A percentile compares a stretch with the other conserved stretches of the same genome.
Conservation (phyloP, 2,329 filamentous ascomycete species). For the Tricladium varicosporioides region DNA sequence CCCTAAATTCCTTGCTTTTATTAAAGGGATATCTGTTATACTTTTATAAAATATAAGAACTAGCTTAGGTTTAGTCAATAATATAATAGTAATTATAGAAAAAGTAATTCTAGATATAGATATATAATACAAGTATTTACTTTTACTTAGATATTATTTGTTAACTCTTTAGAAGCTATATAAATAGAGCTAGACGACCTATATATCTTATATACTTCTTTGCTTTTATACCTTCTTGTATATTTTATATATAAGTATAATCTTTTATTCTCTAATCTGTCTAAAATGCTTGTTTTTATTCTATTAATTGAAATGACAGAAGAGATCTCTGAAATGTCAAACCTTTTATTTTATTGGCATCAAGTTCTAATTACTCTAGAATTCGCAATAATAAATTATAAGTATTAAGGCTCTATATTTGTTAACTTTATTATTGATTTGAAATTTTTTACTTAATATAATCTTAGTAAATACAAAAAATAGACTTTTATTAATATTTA, state of each 20-base stretch:
- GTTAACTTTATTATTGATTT: constrained; percentile 7
- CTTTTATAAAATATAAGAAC: constrained; percentile 9
- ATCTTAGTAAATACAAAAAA: constrained; percentile 5
- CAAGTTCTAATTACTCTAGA: constrained; percentile 9
- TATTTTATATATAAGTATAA: constrained; percentile 4
- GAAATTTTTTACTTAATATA: constrained; percentile 1
- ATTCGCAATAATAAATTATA: constrained; percentile 9
- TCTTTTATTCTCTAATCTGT: constrained; percentile 11
- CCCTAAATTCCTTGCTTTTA: constrained; percentile 9
- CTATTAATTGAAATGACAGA: constrained; percentile 8
- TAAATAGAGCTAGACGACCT: constrained; percentile 10
- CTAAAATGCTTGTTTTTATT: constrained; percentile 4
- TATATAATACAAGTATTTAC: constrained; percentile 3
- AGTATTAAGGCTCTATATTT: constrained; percentile 7
- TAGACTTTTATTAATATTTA: constrained; percentile 10
- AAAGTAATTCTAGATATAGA: constrained; percentile 8
- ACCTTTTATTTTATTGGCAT: constrained; percentile 5
- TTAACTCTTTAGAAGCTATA: background rate
- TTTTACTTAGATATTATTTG: no score
- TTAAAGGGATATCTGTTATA: constrained; percentile 10
- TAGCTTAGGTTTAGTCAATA: constrained; percentile 8
- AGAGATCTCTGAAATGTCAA: constrained; percentile 8
- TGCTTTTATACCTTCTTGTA: constrained; percentile 6
- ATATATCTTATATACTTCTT: constrained; percentile 7
- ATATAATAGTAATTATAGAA: constrained; percentile 4